Conservation (phyloP, 352 stramenopile genomes). For the Globisporangium yorkense region DNA sequence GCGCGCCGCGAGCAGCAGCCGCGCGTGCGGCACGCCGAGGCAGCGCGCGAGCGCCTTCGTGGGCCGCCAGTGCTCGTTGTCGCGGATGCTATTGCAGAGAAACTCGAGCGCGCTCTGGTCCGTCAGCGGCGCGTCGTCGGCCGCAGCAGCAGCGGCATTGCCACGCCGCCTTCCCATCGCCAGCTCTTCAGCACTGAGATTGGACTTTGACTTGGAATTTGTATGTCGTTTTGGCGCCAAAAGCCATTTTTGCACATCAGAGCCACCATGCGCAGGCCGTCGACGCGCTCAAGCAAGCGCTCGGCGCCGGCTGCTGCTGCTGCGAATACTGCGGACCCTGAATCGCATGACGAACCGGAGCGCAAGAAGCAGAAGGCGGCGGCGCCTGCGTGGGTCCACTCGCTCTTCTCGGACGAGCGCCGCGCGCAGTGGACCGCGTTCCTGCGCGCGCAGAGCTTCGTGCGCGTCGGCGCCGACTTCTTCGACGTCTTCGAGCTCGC, state of each 20-base stretch:
- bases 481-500: slow-evolving; percentile 46
- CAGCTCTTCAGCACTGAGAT: neutral
- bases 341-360: neutral
- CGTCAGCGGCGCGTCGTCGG: slow-evolving; percentile 5
- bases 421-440: slow-evolving; percentile 30
- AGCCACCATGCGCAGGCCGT: neutral
- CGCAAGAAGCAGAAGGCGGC: no score
- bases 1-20: slow-evolving; percentile 26
- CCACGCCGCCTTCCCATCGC: neutral
- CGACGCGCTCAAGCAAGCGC: slow-evolving; percentile 2
- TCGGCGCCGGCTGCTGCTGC: neutral
- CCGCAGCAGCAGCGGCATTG: neutral
- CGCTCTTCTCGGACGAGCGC: slow-evolving; percentile 11
- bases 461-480: slow-evolving; percentile 29
- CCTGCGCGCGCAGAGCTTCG: slow-evolving; percentile 28
- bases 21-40: slow-evolving; percentile 25
- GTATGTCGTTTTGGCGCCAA: neutral
- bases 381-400: neutral
- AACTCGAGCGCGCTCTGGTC: slow-evolving; percentile 30
- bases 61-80: slow-evolving; percentile 30
- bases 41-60: slow-evolving; percentile 40
- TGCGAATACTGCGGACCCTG: neutral
- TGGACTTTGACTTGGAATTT: neutral
- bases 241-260: neutral
- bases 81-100: slow-evolving; percentile 27